A percentile compares a stretch with the other conserved stretches of the same genome.
Conservation (phyloP, 306 rosid species). For the Cucurbita maxima region DNA sequence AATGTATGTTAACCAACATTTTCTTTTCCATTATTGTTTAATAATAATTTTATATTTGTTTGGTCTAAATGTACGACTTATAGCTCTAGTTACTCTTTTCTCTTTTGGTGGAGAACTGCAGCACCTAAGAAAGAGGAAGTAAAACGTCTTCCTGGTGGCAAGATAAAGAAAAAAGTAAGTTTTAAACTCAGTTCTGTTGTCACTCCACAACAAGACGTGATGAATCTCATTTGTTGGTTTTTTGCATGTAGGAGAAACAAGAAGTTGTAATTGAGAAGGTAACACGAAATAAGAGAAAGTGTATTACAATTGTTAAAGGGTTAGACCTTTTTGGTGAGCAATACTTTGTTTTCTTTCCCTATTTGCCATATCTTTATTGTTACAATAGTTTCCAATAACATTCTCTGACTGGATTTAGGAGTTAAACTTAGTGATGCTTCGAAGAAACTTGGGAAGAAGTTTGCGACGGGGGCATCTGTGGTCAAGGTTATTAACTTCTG, state of each 20-base stretch:
- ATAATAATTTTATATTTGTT: background rate
- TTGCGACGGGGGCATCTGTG: slow-evolving; percentile 98
- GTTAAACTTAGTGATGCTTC: slow-evolving; percentile 97
- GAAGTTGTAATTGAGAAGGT: slow-evolving; percentile 90
- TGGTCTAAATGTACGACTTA: background rate
- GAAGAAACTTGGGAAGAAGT: slow-evolving; percentile 95
- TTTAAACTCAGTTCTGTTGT: background rate
- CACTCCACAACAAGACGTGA: background rate
- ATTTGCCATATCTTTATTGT: background rate
- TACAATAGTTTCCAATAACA: background rate
- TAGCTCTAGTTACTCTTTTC: background rate
- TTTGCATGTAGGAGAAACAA: slow-evolving; percentile 59
- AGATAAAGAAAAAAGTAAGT: slow-evolving; percentile 83
- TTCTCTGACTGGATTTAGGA: slow-evolving; percentile 29
- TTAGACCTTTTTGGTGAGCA: slow-evolving; percentile 84
- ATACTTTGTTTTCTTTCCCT: background rate
- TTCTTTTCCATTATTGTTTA: background rate
- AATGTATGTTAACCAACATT: background rate
- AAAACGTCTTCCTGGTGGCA: slow-evolving; percentile 98
- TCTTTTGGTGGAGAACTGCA: slow-evolving; percentile 16
- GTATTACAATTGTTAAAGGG: slow-evolving; percentile 92
- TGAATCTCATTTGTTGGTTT: background rate
- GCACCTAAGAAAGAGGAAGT: slow-evolving; percentile 74
- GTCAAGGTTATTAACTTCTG: slow-evolving; percentile 52
- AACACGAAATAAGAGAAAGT: slow-evolving; percentile 80